Conservation (phyloP, 768 basidiomycete species). For the Suillus plorans region DNA sequence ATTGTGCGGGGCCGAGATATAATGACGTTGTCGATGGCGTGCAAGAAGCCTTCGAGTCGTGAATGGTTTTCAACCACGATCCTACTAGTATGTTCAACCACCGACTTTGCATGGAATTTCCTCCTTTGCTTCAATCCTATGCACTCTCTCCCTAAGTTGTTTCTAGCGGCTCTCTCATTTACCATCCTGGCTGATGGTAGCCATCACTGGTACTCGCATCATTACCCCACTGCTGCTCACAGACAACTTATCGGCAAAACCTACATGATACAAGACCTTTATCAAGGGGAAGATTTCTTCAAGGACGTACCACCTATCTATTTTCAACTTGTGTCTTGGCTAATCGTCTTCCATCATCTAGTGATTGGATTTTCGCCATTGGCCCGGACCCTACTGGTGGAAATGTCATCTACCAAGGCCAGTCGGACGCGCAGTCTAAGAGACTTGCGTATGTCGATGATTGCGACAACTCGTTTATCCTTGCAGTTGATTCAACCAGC, state of each 20-base stretch:
- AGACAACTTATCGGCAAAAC: constrained; percentile 20
- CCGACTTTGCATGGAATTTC: background rate
- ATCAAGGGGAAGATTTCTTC: constrained; percentile 56
- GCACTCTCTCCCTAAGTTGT: constrained; percentile 30
- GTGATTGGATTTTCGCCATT: constrained; percentile 68
- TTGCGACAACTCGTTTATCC: constrained; percentile 50
- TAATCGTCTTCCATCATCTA: constrained; percentile 25
- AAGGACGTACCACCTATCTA: constrained; percentile 40
- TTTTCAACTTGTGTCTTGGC: background rate
- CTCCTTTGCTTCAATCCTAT: constrained; percentile 17
- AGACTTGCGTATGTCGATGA: constrained; percentile 62
- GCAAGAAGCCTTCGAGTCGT: background rate
- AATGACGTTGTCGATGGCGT: background rate
- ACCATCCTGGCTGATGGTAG: constrained; percentile 38
- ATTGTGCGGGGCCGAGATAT: background rate
- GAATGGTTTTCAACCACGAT: background rate
- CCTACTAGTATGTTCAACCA: too few species aligned
- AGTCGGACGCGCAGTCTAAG: constrained; percentile 45
- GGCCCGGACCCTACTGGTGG: constrained; percentile 69
- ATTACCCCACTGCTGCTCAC: constrained; percentile 23
- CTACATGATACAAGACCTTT: constrained; percentile 40
- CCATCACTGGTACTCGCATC: constrained; percentile 24
- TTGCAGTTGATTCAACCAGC: constrained; percentile 63
- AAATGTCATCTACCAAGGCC: constrained; percentile 57
- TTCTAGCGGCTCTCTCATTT: constrained; percentile 32